Percentiles rank a stretch among this genome's conserved stretches.
These are phyloP conservation scores for Pseudodiploospora longispora DNA, from an alignment of 2,329 filamentous ascomycete species.

Conservation along the genomic window DNA sequence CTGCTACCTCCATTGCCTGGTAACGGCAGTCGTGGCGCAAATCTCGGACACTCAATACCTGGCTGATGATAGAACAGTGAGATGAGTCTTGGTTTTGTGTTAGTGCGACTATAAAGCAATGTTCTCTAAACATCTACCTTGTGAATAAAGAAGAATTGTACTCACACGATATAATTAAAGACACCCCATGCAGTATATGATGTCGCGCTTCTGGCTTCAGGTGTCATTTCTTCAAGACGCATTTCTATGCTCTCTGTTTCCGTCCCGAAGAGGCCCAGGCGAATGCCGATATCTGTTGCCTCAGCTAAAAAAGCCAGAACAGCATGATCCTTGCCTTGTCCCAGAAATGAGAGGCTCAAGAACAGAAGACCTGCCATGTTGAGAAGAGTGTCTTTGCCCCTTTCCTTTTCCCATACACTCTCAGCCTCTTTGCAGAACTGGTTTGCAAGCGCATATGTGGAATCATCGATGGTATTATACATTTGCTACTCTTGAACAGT, in stretches of 20 bases:
- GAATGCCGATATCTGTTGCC: constrained; percentile 21
- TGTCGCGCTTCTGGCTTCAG: constrained; percentile 7
- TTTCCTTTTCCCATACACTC: constrained; percentile 15
- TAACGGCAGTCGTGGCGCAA: constrained; percentile 1
- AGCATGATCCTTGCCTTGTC: constrained; percentile 26
- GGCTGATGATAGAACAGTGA: constrained; percentile 4
- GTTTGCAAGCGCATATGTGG: constrained; percentile 10
- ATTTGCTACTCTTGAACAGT: constrained; percentile 21
- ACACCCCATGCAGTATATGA: constrained; percentile 21
- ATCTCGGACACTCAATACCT: constrained; percentile 1
- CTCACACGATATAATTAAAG: constrained; percentile 33
- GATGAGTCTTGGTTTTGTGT: not conserved
- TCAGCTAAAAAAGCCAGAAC: constrained; percentile 21
- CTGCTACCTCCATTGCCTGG: not conserved
- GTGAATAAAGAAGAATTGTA: not conserved
- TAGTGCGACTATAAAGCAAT: not conserved
- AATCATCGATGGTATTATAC: constrained; percentile 23
- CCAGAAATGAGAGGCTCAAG: constrained; percentile 25
- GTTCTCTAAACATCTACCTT: not conserved
- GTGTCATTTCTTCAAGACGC: constrained; percentile 5
- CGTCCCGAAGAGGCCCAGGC: constrained; percentile 21
- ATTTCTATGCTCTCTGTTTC: constrained; percentile 1
- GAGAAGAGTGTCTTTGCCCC: constrained; percentile 12
- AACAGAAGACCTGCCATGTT: constrained; percentile 25
- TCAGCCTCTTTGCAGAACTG: constrained; percentile 21